These are phyloP conservation scores for Fragaria nilgerrensis DNA, from an alignment of 306 rosid genomes.

Conservation along the genomic window DNA sequence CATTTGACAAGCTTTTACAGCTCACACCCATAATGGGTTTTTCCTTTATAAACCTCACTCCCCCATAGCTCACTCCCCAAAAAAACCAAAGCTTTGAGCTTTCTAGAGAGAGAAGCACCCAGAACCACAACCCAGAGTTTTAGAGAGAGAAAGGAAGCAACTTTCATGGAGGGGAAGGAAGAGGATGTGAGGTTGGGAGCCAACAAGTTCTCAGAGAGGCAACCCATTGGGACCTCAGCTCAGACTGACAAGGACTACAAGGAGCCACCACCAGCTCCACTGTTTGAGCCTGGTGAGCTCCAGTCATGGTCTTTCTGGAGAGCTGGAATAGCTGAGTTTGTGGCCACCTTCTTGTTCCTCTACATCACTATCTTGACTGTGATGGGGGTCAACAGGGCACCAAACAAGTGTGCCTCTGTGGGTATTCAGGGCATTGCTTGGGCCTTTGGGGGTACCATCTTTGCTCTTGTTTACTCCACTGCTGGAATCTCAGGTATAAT, in stretches of 20 bases:
- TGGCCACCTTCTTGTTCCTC: constrained; percentile 44
- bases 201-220: constrained; percentile 44
- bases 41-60: constrained; percentile 19
- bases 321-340: constrained; percentile 48
- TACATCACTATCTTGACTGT: constrained; percentile 48
- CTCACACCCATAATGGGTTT: background rate
- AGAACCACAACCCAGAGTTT: background rate
- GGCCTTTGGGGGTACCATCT: constrained; percentile 53
- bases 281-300: constrained; percentile 48
- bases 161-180: constrained; percentile 41
- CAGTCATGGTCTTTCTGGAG: constrained; percentile 46
- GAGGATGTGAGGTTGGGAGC: constrained; percentile 49
- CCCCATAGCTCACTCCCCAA: constrained; percentile 4
- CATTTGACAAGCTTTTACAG: constrained; percentile 6
- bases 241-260: constrained; percentile 50
- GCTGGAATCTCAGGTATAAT: constrained; percentile 44
- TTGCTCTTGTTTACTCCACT: constrained; percentile 46
- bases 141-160: background rate
- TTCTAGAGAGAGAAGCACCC: constrained; percentile 10
- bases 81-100: constrained; percentile 2
- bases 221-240: constrained; percentile 45
- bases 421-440: constrained; percentile 47
- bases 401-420: constrained; percentile 35
- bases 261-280: constrained; percentile 45
- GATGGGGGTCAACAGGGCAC: constrained; percentile 29